Conservation (phyloP, 495 filamentous ascomycete species). For the Penicillium bovifimosum region DNA sequence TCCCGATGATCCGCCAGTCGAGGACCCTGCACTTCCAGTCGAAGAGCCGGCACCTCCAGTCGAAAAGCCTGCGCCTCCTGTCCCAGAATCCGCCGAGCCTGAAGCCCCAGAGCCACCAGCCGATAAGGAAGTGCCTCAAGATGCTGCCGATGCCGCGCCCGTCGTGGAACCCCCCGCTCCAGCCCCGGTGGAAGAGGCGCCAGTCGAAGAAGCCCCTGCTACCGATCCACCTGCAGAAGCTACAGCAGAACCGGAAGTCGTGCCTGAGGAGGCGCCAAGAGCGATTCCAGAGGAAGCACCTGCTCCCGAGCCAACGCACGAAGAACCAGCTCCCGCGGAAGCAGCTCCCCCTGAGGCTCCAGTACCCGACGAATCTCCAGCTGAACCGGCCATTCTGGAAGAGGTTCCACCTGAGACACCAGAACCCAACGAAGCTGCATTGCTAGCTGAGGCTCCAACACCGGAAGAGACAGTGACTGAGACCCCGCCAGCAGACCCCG, state of each 20-base stretch:
- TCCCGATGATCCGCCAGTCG: too few species aligned
- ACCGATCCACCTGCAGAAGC: conserved; percentile 6
- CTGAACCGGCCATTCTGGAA: conserved; percentile 1
- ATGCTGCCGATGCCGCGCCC: neutral
- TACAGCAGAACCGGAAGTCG: conserved; percentile 8
- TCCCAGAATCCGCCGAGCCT: neutral
- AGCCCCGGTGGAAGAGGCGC: conserved; percentile 4
- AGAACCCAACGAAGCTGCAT: neutral
- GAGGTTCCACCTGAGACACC: neutral
- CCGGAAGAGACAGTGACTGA: conserved; percentile 3
- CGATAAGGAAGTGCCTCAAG: neutral
- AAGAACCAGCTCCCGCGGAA: conserved; percentile 13
- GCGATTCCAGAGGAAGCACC: conserved; percentile 1
- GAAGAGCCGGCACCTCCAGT: neutral
- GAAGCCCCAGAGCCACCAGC: neutral
- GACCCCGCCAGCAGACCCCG: conserved; percentile 6
- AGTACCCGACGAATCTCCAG: neutral
- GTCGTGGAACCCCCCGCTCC: conserved; percentile 2
- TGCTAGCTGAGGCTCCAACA: neutral
- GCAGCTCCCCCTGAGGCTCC: neutral
- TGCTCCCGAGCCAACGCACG: conserved; percentile 3
- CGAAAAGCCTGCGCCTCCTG: neutral
- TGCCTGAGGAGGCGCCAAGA: conserved; percentile 7
- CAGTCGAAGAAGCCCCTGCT: conserved; percentile 8
- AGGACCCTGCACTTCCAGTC: neutral